Evolutionary conservation across 2,329 filamentous ascomycete genomes (phyloP).

Genomic region (Pleoardoris graminearum): DNA sequence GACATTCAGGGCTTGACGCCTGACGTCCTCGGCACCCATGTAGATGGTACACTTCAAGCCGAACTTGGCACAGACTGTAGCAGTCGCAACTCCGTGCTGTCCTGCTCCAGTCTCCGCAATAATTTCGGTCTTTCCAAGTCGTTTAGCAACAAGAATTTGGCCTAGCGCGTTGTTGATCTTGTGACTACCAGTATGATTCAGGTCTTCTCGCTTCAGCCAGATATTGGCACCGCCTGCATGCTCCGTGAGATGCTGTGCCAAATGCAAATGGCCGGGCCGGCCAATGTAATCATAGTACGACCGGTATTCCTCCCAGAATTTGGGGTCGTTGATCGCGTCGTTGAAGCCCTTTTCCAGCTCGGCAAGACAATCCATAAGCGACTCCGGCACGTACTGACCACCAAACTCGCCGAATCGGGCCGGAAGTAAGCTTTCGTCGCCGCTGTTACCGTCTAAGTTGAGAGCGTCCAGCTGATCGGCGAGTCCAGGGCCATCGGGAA

Average conservation of each 20-base stretch:
- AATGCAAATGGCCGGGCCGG: conserved; percentile 86
- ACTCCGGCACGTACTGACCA: conserved; percentile 96
- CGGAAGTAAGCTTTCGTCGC: conserved; percentile 62
- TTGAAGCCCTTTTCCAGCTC: conserved; percentile 92
- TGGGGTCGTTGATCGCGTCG: conserved; percentile 79
- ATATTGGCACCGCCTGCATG: conserved; percentile 91
- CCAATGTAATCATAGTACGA: conserved; percentile 98
- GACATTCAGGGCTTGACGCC: conserved; percentile 93
- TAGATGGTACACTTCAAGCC: conserved; percentile 97
- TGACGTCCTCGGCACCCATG: conserved; percentile 98
- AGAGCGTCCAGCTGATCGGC: conserved; percentile 84
- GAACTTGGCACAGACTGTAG: conserved; percentile 96
- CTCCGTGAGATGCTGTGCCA: conserved; percentile 85
- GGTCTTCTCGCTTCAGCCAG: conserved; percentile 95
- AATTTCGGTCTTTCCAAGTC: conserved; percentile 92
- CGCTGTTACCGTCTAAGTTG: conserved; percentile 60
- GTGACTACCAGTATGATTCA: conserved; percentile 97
- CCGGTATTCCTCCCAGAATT: conserved; percentile 96
- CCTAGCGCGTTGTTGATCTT: conserved; percentile 99
- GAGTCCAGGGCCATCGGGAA: conserved; percentile 65
- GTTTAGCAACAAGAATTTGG: conserved; percentile 82
- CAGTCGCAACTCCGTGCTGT: conserved; percentile 96
- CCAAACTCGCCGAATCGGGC: conserved; percentile 94
- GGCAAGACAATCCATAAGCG: conserved; percentile 92
- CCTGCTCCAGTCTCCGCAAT: conserved; percentile 98